Base-by-base conservation (phyloP, 1,139 yeast genomes). In the Lodderomyces jiufengensis region DNA sequence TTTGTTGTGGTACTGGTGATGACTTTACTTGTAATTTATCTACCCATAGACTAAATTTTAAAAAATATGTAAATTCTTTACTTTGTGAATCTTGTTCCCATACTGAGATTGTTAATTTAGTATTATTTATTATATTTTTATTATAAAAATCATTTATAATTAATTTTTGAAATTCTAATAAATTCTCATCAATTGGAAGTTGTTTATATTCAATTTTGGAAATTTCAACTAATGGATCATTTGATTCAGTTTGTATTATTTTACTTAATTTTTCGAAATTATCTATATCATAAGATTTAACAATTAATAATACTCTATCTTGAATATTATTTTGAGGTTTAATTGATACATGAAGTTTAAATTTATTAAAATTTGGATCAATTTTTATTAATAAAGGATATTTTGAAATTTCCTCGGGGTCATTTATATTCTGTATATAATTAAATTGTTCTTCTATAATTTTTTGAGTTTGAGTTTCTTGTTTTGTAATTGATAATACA, bases 41-140 rank as follows among this genome's bases (percentile, higher is more conserved):
- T 3, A 65, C 40, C 66, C 66, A 66, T 4, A 64, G 33, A 24
- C 54, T 50, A 40, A 64, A 61, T 22, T 54, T 52, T 34, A 64
- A 56, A 23, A 60, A 42, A 33, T 50, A 56, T 2, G 25, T 26
- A 34, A 57, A 56, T 6, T 47, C 47, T 14, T 48, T 42, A 2
- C 40, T 38, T 2, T 14, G 20, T 5, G 48, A 41, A 31, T 59
- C 57, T 9, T 44, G 46, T 34, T 55, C 62, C 61, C 67, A 65
- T 9, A 63, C 29, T n/a, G 57, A 55, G 1, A 64, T 46, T 27
- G 55, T 55, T 32, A 66, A 33, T n/a, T 46, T 44, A 12, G 45
- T 49, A 32, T 52, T 46, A 26, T 49, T 49, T 28, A 54, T 52
- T 2, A 37, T 36, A 3, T 36, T 38, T 10, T 41, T 34, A 24